Percentiles rank a stretch among this genome's conserved stretches.
These are phyloP conservation scores for Aureobasidium melanogenum DNA, from an alignment of 2,329 filamentous ascomycete species.

Conservation along the genomic window DNA sequence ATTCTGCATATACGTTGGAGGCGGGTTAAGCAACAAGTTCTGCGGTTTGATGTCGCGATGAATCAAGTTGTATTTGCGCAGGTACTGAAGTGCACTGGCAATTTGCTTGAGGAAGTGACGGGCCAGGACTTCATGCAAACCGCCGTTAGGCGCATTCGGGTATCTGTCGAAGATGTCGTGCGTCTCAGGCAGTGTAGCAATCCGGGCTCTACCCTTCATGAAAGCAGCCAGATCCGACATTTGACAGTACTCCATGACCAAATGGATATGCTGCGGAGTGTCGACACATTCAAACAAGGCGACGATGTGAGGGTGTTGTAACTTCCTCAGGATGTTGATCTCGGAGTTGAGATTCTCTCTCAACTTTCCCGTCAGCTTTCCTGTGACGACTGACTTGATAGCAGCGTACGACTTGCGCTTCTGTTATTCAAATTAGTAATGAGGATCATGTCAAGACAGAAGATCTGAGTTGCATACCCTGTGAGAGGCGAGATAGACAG, in stretches of 20 bases:
- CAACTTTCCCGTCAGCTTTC: slow-evolving; percentile 87
- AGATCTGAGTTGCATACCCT: slow-evolving; percentile 17
- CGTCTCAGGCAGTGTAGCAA: slow-evolving; percentile 70
- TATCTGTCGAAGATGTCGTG: slow-evolving; percentile 90
- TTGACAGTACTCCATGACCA: slow-evolving; percentile 98
- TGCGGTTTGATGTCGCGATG: slow-evolving; percentile 97
- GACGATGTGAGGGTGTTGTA: slow-evolving; percentile 95
- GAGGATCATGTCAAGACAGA: background rate
- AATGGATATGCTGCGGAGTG: slow-evolving; percentile 77
- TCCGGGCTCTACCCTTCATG: slow-evolving; percentile 84
- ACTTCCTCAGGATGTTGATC: slow-evolving; percentile 86
- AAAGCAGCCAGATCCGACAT: slow-evolving; percentile 90
- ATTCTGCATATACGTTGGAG: slow-evolving; percentile 59
- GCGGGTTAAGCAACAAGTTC: slow-evolving; percentile 83
- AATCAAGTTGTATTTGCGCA: slow-evolving; percentile 76
- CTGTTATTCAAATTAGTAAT: slow-evolving; percentile 29
- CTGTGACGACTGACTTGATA: slow-evolving; percentile 91
- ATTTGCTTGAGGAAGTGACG: slow-evolving; percentile 96
- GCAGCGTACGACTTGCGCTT: slow-evolving; percentile 75
- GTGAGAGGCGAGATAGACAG: slow-evolving; percentile 57
- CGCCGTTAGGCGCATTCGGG: slow-evolving; percentile 70
- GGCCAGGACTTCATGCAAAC: slow-evolving; percentile 93
- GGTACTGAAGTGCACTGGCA: slow-evolving; percentile 80
- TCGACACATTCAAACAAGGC: slow-evolving; percentile 92
- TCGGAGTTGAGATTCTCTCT: slow-evolving; percentile 93